Base-by-base conservation (phyloP, 139 green algal species). In the Chlamydomonas sp. region DNA sequence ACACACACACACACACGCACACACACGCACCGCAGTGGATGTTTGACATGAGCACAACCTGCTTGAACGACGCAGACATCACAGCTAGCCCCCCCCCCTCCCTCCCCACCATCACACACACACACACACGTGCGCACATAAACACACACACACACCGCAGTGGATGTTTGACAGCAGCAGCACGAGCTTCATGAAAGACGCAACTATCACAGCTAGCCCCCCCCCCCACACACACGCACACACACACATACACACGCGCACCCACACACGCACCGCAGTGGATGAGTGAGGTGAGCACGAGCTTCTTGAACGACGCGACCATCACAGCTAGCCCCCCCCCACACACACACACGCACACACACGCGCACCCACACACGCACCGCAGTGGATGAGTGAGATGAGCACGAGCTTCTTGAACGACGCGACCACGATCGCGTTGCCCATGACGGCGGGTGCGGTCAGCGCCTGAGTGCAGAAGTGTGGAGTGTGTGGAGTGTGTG, bases 331-430 rank as follows among this genome's bases (percentile, higher is more conserved):
- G n/a, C n/a, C n/a, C n/a, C n/a, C n/a, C n/a, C n/a, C n/a, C n/a
- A n/a, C n/a, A n/a, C n/a, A n/a, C n/a, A n/a, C n/a, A n/a, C n/a
- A n/a, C n/a, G n/a, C n/a, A n/a, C n/a, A n/a, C 43, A 26, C 43
- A 54, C 16, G 13, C 6, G 13, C 26, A 28, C 31, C 34, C 10
- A 37, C n/a, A 30, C n/a, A 31, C 31, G 38, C 36, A 83, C 88
- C 89, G 26, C 26, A 67, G 35, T 89, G 75, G 38, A 97, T 84
- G 30, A 97, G 85, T 24, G 73, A 87, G 1, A 95, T 76, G 6
- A 97, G 83, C n/a, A 87, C 73, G 57, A 80, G 92, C 81, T 96
- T 96, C 79, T 97, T 97, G 76, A 90, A 91, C 20, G 62, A 70
- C 3, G 84, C 88, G 28, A 92, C 66, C 6, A 85, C 87, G 71